Evolutionary conservation across 106 monocot genomes (phyloP), one percentile per base, ranked within the genome.

Genomic region (Platanthera guangdongensis): DNA sequence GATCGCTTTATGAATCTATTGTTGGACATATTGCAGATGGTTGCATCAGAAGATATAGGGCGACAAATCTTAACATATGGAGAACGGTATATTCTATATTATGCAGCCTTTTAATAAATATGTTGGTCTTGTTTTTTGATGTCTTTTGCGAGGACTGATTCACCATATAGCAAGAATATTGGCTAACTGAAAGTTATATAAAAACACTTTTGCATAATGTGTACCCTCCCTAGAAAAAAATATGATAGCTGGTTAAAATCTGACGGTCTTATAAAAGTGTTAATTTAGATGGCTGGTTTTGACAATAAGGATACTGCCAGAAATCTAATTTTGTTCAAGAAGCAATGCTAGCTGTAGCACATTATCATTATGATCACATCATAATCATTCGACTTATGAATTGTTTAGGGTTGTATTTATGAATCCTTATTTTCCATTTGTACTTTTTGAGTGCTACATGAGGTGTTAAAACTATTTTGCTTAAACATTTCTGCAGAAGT

Each of bases 41-140:
- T 95, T 16, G 91, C 85, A 60, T 86, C 94, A 19, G 94, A 95
- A 84, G 94, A 91, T 67, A 95, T 95, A 71, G 94, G 94, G 0
- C 82, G 91, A 10, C 94, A 95, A 75, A 89, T 95, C 70, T 81
- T 95, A 78, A 91, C 94, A 16, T 91, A 94, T 81, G 94, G 91
- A 81, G 87, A 94, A 62, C 91, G 91, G 94, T 90, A 51, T 71
- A 18, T 64, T 11, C 32, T 67, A 5, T 63, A 63, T 25, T 7
- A 63, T 21, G 6, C 22, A n/a, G 19, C 9, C 6, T 63, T 63
- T 53, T 63, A 21, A 63, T 63, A 8, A 7, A 19, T 63, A 22
- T 63, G 19, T 55, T 55, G 15, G 15, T 55, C 14, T 15, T 55
- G 55, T 55, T 14, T 13, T 55, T 55, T 55, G 4, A 55, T 55